Evolutionary conservation across 352 stramenopile species (phyloP), one percentile per base, ranked within the genome.

Genomic region (Phytophthora aleatoria): DNA sequence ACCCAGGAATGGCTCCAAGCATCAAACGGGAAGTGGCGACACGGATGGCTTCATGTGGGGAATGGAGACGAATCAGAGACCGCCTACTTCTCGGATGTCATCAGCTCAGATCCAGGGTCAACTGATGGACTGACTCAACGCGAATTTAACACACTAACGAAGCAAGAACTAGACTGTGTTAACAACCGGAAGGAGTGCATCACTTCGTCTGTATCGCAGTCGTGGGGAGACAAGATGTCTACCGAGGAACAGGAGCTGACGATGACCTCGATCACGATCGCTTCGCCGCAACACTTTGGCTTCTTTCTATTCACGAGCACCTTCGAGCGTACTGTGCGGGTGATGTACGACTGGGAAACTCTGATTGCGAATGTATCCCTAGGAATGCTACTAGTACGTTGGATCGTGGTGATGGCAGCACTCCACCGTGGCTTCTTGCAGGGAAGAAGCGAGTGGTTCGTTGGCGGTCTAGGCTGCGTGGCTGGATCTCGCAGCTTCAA

Each of bases 291-390:
- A 15, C 67, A 75, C 24, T 58, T 68, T 35, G 75, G 77, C 0
- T 68, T 89, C 12, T 88, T 85, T 41, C 33, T 76, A 0, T 78
- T 76, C 31, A 65, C 69, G 2, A 53, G 30, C 12, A 20, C 8
- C 0, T 53, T 49, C 0, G 38, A 35, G 2, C 60, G 49, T 13
- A 61, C 58, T 0, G 58, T 80, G 31, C 42, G 35, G 10, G 78
- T 64, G 42, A 38, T 70, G 0, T 89, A 85, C 55, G 71, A 74
- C 42, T 74, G 76, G 61, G 73, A 84, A 59, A 76, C 63, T 20
- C 24, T 85, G 3, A 76, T 89, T 42, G 59, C 73, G 5, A 89
- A 84, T 44, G 44, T 77, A 0, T 83, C 71, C 2, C 41, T 87
- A 26, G 48, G 53, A 10, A 47, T 72, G 41, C 30, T 85, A 28